Conservation (phyloP, 257 asterid genomes). For the Salvia splendens region DNA sequence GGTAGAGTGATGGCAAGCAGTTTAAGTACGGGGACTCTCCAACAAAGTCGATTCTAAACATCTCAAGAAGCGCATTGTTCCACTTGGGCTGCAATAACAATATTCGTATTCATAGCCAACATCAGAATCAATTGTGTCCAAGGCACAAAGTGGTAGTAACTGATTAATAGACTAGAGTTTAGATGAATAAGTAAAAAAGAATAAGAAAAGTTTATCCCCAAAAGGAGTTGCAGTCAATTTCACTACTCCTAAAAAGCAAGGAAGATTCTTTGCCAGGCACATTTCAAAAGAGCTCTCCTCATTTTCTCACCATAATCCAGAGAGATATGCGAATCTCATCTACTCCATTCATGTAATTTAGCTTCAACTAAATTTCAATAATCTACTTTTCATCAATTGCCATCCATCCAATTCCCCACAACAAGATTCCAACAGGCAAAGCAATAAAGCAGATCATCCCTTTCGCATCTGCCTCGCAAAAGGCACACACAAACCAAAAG, state of each 20-base stretch:
- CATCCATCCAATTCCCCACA: constrained; percentile 30
- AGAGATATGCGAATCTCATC: constrained; percentile 17
- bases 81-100: constrained; percentile 72
- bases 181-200: neutral
- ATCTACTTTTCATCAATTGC: constrained; percentile 25
- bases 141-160: neutral
- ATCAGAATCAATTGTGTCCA: constrained; percentile 13
- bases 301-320: neutral
- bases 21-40: constrained; percentile 80
- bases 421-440: constrained; percentile 35
- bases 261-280: neutral
- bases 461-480: constrained; percentile 24
- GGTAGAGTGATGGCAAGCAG: constrained; percentile 73
- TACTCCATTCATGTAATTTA: constrained; percentile 8
- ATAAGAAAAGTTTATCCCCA: neutral
- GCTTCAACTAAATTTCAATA: constrained; percentile 20
- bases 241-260: constrained; percentile 17
- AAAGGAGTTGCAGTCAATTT: neutral
- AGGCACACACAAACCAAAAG: constrained; percentile 30
- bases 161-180: neutral
- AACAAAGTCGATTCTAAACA: constrained; percentile 78
- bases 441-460: constrained; percentile 29
- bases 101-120: constrained; percentile 22
- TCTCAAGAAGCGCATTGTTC: constrained; percentile 87
- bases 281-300: neutral